A percentile compares a stretch with the other conserved stretches of the same genome.
Conservation (phyloP, 1,284 basidiomycete genomes). For the Pascua guehoae region DNA sequence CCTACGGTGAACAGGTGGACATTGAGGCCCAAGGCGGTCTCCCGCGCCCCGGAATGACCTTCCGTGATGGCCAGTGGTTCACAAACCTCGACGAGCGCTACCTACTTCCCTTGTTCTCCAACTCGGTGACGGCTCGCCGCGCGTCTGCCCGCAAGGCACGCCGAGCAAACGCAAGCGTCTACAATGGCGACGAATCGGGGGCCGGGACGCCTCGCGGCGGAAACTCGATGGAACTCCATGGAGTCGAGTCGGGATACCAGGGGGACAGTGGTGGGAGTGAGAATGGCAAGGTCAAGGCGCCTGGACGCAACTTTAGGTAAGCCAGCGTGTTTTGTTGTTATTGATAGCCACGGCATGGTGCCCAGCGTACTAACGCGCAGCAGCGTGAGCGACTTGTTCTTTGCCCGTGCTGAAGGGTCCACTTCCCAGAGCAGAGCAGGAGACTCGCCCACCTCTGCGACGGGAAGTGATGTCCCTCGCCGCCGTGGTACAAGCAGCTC, state of each 20-base stretch:
- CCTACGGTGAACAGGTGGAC: constrained; percentile 56
- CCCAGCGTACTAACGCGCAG: constrained; percentile 12
- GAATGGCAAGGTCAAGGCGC: constrained; percentile 46
- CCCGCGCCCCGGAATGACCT: constrained; percentile 46
- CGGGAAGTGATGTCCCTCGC: background rate
- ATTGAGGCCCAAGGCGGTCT: constrained; percentile 14
- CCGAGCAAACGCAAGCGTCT: constrained; percentile 23
- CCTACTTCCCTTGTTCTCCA: constrained; percentile 88
- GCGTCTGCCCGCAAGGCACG: constrained; percentile 75
- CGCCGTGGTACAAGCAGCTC: too few species aligned
- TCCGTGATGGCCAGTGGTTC: constrained; percentile 81
- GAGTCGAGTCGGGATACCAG: constrained; percentile 27
- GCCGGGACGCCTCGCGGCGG: constrained; percentile 26
- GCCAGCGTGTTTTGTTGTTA: constrained; percentile 9
- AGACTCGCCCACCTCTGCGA: background rate
- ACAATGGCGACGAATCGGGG: constrained; percentile 30
- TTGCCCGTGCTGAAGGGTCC: constrained; percentile 24
- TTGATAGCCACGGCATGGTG: background rate
- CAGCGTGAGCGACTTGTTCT: constrained; percentile 42
- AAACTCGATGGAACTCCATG: constrained; percentile 28
- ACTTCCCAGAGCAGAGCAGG: background rate
- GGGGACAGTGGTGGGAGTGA: constrained; percentile 40
- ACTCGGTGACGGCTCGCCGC: constrained; percentile 81
- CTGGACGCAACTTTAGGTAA: constrained; percentile 43
- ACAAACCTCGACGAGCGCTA: constrained; percentile 92